Evolutionary conservation across 2,329 filamentous ascomycete species (phyloP).

Genomic region (Exserohilum turcica): DNA sequence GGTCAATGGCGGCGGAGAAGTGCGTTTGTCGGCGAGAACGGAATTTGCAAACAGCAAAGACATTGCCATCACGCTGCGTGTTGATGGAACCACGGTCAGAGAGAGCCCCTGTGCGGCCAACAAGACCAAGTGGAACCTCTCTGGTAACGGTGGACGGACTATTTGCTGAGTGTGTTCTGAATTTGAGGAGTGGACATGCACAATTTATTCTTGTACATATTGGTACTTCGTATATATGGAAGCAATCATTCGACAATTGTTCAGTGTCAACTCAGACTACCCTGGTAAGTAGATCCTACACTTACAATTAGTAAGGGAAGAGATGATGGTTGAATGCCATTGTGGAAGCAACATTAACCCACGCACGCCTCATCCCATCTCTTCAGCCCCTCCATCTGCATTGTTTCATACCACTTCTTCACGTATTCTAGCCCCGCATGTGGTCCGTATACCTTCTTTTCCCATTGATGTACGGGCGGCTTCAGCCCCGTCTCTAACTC

Average conservation of each 20-base stretch:
- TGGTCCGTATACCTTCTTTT: conserved; percentile 52
- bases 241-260: too few species aligned
- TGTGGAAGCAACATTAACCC: not conserved
- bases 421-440: conserved; percentile 54
- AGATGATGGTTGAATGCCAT: not conserved
- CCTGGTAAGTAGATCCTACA: not conserved
- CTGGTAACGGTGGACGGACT: conserved; percentile 49
- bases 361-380: conserved; percentile 28
- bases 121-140: conserved; percentile 55
- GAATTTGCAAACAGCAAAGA: conserved; percentile 62
- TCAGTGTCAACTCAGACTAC: not conserved
- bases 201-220: conserved; percentile 1
- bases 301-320: not conserved
- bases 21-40: conserved; percentile 57
- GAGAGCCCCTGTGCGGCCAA: conserved; percentile 63
- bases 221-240: not conserved
- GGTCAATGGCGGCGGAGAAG: conserved; percentile 61
- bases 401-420: conserved; percentile 51
- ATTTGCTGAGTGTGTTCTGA: conserved; percentile 17
- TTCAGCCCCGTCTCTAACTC: conserved; percentile 52
- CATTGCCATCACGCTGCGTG: conserved; percentile 56
- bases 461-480: conserved; percentile 53
- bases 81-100: conserved; percentile 58
- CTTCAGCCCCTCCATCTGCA: conserved; percentile 34
- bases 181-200: not conserved